Conservation (phyloP, 2,329 filamentous ascomycete genomes). For the Fusarium sp. region DNA sequence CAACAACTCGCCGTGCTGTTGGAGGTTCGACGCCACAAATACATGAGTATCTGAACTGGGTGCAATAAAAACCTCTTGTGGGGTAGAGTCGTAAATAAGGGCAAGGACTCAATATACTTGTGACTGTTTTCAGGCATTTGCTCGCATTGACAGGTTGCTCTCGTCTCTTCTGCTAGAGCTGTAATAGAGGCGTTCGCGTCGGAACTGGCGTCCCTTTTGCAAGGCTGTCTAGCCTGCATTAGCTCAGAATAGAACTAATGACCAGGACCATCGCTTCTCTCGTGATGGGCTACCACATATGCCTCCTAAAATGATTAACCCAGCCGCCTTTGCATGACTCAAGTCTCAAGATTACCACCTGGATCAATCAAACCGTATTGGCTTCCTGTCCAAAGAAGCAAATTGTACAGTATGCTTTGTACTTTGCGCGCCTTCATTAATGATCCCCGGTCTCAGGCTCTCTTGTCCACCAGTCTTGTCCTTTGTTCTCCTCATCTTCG, state of each 20-base stretch:
- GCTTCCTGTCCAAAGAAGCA: neutral
- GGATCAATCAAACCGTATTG: neutral
- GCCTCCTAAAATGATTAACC: neutral
- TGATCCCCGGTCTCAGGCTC: neutral
- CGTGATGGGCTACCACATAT: neutral
- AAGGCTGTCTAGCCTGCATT: neutral
- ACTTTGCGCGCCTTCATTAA: neutral
- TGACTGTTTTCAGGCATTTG: no score
- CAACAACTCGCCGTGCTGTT: neutral
- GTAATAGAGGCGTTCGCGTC: neutral
- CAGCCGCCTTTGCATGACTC: neutral
- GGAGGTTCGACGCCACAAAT: neutral
- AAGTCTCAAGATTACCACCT: neutral
- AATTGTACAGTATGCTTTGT: neutral
- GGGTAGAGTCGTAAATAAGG: no score
- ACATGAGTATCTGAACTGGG: neutral
- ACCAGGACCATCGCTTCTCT: neutral
- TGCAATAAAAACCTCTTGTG: neutral
- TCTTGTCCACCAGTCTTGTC: slow-evolving; percentile 17
- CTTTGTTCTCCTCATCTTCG: slow-evolving; percentile 28
- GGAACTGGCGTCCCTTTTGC: neutral
- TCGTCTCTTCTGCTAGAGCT: neutral
- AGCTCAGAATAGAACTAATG: neutral
- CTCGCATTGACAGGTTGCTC: no score
- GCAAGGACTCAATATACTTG: no score